Percentiles rank a stretch among this genome's conserved stretches.
Conservation (phyloP, 345 rosid species). For the Bruguiera gymnorhiza region DNA sequence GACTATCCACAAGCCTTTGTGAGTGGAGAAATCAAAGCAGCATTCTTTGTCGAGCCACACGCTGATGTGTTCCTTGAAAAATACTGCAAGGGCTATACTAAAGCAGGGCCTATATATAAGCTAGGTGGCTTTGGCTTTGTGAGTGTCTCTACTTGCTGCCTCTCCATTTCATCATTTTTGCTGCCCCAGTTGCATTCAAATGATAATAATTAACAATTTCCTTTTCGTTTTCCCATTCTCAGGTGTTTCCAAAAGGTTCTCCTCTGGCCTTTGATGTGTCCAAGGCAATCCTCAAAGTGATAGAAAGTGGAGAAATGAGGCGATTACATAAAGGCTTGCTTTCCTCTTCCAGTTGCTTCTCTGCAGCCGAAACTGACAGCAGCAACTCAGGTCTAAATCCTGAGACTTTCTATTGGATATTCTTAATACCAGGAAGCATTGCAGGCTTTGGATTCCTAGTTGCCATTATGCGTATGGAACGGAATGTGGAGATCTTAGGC, state of each 20-base stretch:
- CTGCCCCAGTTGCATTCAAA: background rate
- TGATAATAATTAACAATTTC: background rate
- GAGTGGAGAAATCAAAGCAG: slow-evolving; percentile 25
- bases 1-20: slow-evolving; percentile 20
- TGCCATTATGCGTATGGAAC: background rate
- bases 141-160: background rate
- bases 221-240: background rate
- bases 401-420: slow-evolving; percentile 15
- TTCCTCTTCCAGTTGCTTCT: slow-evolving; percentile 19
- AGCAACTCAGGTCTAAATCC: slow-evolving; percentile 17
- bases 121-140: slow-evolving; percentile 35
- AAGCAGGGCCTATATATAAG: slow-evolving; percentile 19
- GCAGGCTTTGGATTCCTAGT: slow-evolving; percentile 13
- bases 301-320: slow-evolving; percentile 24
- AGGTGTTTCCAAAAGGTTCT: slow-evolving; percentile 32
- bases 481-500: background rate
- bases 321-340: slow-evolving; percentile 12
- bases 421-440: slow-evolving; percentile 21
- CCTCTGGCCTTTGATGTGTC: slow-evolving; percentile 24
- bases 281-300: slow-evolving; percentile 22
- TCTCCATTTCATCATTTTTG: background rate
- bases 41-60: slow-evolving; percentile 31
- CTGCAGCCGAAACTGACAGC: background rate
- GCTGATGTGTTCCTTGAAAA: slow-evolving; percentile 30
- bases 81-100: slow-evolving; percentile 25